phyloP scores from a whole-genome alignment of 305 asterid genomes.

The Fraxinus paxiana region DNA sequence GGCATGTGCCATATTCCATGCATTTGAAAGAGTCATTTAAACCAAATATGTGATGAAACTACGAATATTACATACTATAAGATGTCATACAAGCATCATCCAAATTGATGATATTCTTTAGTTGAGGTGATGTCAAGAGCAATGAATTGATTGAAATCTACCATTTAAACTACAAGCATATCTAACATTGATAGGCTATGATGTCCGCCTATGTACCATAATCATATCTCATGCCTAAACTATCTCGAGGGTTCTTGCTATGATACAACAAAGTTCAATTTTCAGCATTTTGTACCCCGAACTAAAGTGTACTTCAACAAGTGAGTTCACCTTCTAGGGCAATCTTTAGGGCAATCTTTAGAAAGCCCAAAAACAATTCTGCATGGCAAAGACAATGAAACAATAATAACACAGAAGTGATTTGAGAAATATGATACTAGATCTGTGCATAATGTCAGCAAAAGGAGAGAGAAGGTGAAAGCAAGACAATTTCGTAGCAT shows the following conservation, averaged over 20 bases:
- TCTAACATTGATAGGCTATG: background rate
- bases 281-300: background rate
- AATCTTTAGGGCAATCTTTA: background rate
- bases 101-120: background rate
- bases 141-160: background rate
- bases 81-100: background rate
- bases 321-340: background rate
- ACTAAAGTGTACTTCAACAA: background rate
- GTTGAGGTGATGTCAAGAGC: background rate
- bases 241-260: background rate
- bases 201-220: background rate
- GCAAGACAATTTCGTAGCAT: background rate
- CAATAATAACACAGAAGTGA: background rate
- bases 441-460: background rate
- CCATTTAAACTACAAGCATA: background rate
- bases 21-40: background rate
- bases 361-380: background rate
- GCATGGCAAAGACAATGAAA: background rate
- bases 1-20: background rate
- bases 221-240: background rate
- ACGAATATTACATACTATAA: background rate
- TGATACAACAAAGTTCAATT: background rate
- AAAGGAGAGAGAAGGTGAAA: background rate
- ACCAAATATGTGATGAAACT: background rate
- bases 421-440: background rate